Conservation (phyloP, 805 yeast species). For the Candida boleticola region DNA sequence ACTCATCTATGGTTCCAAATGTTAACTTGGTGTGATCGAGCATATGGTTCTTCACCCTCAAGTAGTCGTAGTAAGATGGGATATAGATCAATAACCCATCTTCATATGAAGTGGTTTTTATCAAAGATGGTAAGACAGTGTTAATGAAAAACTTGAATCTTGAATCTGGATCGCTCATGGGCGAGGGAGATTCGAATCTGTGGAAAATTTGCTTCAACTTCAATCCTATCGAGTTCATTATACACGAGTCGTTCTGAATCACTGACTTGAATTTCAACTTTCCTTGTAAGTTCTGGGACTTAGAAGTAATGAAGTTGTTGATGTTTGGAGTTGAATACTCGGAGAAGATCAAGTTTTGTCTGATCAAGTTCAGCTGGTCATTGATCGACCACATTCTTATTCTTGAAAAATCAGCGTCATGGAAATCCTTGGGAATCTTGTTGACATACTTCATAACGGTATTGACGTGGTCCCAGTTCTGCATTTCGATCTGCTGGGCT, state of each 20-base stretch:
- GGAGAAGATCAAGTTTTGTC: slow-evolving; percentile 79
- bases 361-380: slow-evolving; percentile 66
- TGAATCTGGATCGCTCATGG: slow-evolving; percentile 72
- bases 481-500: slow-evolving; percentile 84
- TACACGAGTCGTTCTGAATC: slow-evolving; percentile 46
- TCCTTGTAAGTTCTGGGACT: slow-evolving; percentile 57
- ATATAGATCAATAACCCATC: slow-evolving; percentile 78
- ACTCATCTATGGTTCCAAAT: slow-evolving; percentile 79
- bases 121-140: slow-evolving; percentile 68
- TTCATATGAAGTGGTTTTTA: slow-evolving; percentile 57
- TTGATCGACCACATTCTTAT: slow-evolving; percentile 91
- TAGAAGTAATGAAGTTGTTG: slow-evolving; percentile 52
- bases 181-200: slow-evolving; percentile 55
- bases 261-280: slow-evolving; percentile 53
- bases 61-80: slow-evolving; percentile 83
- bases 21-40: slow-evolving; percentile 59
- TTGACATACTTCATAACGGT: slow-evolving; percentile 68
- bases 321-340: slow-evolving; percentile 79
- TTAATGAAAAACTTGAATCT: slow-evolving; percentile 79
- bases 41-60: slow-evolving; percentile 72
- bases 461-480: slow-evolving; percentile 83
- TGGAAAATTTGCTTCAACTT: slow-evolving; percentile 67
- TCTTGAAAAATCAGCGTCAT: slow-evolving; percentile 87
- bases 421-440: slow-evolving; percentile 68
- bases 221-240: slow-evolving; percentile 63